Base-by-base conservation (phyloP, 2,329 filamentous ascomycete genomes). In the Macroventuria anomochaeta region DNA sequence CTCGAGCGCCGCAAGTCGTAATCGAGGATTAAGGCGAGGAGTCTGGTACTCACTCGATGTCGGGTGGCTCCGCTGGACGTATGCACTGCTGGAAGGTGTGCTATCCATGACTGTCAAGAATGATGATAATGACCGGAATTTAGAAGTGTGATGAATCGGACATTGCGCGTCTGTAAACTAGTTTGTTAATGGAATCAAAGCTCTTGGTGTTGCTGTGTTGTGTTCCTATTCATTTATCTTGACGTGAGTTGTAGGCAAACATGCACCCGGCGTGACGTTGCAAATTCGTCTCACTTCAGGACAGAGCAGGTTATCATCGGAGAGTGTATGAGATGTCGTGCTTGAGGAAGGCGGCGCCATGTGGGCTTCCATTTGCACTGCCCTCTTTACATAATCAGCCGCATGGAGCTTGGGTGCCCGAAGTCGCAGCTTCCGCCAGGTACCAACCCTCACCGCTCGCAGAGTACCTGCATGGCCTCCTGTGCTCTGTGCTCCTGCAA, bases 1-100 rank as follows among this genome's bases (percentile, higher is more conserved):
- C 39, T 72, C 11, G 57, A 68, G 38, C 49, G 62, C 26, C 65
- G 65, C 39, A 71, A 64, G 47, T 59, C 56, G 21, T 63, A 31
- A 28, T 36, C 15, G n/a, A 40, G 17, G 3, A 12, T 12, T 11
- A 17, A 23, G 28, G 34, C 28, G 36, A 41, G 7, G 28, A n/a
- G 44, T 28, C 28, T 31, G 51, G 34, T 8, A 49, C 40, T 40
- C 28, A 23, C 36, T 36, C 31, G 11, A 21, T 6, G 5, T 23
- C 6, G 34, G 34, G 20, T 49, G 29, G 44, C 28, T 44, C 17
- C 39, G 51, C 51, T 33, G 40, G 44, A 23, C 44, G 33, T 34
- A 12, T 33, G 28, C 40, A 44, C 34, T 28, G 41, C 40, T 51
- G 34, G 28, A 21, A 38, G 17, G 40, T 52, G 40, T 21, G 20